Percentiles rank a stretch among this genome's conserved stretches.
Conservation (phyloP, 2,329 filamentous ascomycete species). For the Phaeosphaeria sp. region DNA sequence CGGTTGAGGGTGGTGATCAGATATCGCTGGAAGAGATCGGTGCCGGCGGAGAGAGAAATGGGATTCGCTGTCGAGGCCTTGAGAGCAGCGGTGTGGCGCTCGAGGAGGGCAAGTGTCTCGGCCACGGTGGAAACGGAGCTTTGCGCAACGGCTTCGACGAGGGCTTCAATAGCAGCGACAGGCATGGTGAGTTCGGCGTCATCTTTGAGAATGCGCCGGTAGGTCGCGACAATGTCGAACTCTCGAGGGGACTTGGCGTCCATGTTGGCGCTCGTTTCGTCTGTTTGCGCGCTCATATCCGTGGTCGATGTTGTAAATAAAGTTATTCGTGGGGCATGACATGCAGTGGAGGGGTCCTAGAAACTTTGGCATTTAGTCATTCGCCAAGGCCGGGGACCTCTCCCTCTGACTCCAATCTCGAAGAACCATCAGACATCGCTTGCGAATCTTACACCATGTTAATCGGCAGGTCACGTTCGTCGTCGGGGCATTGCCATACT, state of each 20-base stretch:
- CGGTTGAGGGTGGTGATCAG: conserved; percentile 75
- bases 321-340: conserved; percentile 6
- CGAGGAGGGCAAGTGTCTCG: conserved; percentile 88
- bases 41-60: conserved; percentile 90
- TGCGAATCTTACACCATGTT: not conserved
- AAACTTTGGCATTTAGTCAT: conserved; percentile 19
- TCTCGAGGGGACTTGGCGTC: conserved; percentile 24
- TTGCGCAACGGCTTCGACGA: conserved; percentile 84
- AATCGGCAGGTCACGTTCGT: no score
- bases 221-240: conserved; percentile 68
- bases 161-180: conserved; percentile 89
- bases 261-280: conserved; percentile 31
- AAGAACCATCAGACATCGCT: conserved; percentile 13
- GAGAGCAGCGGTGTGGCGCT: conserved; percentile 76
- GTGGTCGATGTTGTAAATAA: conserved; percentile 4
- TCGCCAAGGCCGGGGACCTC: conserved; percentile 14
- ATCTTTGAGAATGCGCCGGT: conserved; percentile 66
- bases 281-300: conserved; percentile 34
- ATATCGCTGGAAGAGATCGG: conserved; percentile 94
- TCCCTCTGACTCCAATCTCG: conserved; percentile 6
- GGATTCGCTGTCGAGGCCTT: conserved; percentile 84
- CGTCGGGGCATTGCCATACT: no score
- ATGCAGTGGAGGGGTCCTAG: conserved; percentile 28
- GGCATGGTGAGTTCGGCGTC: conserved; percentile 93
- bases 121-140: conserved; percentile 85